Evolutionary conservation across 192 early-diverging fungal genomes (phyloP).

Genomic region (Geosiphon pyriformis): DNA sequence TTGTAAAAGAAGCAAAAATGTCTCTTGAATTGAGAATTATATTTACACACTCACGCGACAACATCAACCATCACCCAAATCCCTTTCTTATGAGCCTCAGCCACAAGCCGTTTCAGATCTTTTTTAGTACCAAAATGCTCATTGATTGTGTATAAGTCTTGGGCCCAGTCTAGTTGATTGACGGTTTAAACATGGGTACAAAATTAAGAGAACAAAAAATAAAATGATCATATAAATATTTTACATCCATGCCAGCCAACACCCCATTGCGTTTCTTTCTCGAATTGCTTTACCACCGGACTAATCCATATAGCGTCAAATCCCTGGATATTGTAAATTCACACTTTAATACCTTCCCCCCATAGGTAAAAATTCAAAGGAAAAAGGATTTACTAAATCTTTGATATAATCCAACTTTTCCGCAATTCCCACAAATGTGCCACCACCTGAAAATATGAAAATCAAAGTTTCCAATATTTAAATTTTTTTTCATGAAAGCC

Average conservation of each 20-base stretch:
- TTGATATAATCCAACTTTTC: constrained; percentile 43
- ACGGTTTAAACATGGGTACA: background rate
- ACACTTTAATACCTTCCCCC: background rate
- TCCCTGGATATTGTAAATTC: constrained; percentile 31
- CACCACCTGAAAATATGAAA: too few relatives aligned
- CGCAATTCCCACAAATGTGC: constrained; percentile 38
- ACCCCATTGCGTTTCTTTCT: constrained; percentile 10
- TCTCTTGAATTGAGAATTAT: background rate
- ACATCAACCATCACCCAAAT: constrained; percentile 47
- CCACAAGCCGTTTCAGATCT: constrained; percentile 33
- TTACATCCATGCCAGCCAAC: constrained; percentile 18
- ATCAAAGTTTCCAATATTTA: too few relatives aligned
- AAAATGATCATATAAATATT: constrained; percentile 31
- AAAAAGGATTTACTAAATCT: constrained; percentile 1
- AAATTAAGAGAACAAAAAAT: background rate
- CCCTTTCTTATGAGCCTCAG: constrained; percentile 31
- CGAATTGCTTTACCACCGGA: constrained; percentile 29
- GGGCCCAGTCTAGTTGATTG: constrained; percentile 35
- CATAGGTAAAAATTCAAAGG: background rate
- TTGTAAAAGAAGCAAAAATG: too few relatives aligned
- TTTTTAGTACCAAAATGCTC: constrained; percentile 38
- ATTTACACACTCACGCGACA: constrained; percentile 23
- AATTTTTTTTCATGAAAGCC: too few relatives aligned
- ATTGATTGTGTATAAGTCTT: constrained; percentile 37
- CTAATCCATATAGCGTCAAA: constrained; percentile 46